These are phyloP conservation scores for Teratosphaeriaceae sp. DNA, from an alignment of 2,329 filamentous ascomycete species.

Conservation along the genomic window DNA sequence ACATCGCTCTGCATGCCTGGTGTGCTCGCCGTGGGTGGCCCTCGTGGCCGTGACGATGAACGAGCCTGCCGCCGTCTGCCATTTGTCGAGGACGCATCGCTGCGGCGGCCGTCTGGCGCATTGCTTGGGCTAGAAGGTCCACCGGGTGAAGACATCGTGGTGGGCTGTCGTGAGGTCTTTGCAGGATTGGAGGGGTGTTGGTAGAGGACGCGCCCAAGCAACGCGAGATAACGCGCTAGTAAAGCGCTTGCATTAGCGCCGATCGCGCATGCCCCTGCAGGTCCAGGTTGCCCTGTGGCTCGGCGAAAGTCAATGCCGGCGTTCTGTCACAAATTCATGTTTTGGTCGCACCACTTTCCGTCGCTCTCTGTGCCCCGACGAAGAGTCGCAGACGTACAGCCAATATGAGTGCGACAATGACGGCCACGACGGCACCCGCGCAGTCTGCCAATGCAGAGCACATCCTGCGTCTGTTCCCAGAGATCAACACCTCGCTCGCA, in stretches of 20 bases:
- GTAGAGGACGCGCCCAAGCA: too few relatives aligned
- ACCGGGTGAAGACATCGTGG: slow-evolving; percentile 3
- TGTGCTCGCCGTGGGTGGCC: slow-evolving; percentile 46
- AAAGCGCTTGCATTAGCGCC: slow-evolving; percentile 4
- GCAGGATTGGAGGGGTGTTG: too few relatives aligned
- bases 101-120: slow-evolving; percentile 31
- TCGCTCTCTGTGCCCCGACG: too few relatives aligned
- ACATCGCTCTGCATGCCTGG: slow-evolving; percentile 48
- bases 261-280: too few relatives aligned
- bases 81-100: slow-evolving; percentile 29
- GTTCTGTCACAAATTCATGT: not conserved
- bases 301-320: not conserved
- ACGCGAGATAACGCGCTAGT: slow-evolving; percentile 6
- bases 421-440: slow-evolving; percentile 23
- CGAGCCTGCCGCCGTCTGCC: slow-evolving; percentile 31
- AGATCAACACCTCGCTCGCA: slow-evolving; percentile 59
- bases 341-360: not conserved
- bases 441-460: slow-evolving; percentile 65
- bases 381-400: not conserved
- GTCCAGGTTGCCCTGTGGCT: not conserved
- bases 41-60: slow-evolving; percentile 50
- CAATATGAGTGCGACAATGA: slow-evolving; percentile 27
- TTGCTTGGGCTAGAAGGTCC: slow-evolving; percentile 12
- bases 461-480: slow-evolving; percentile 82
- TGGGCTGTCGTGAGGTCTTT: too few relatives aligned